Evolutionary conservation across 2,329 filamentous ascomycete genomes (phyloP), one percentile per base, ranked within the genome.

Genomic region (Chrysoporthe cubensis): DNA sequence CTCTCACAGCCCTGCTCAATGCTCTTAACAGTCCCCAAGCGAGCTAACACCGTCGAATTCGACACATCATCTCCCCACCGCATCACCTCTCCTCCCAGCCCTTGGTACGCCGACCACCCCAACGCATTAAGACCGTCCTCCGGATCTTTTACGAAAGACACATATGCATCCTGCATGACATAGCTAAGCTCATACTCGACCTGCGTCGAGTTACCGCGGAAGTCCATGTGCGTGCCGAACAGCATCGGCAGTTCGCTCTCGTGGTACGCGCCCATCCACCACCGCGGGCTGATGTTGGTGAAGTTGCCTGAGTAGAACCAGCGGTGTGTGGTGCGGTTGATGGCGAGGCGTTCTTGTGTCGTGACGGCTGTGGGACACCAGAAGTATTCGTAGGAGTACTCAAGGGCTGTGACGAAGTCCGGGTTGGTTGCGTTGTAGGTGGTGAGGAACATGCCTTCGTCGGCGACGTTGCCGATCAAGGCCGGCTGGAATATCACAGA

Each of bases 101-200:
- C 65, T 32, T 42, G 50, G 46, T 62, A 66, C 13, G 3, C 76
- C 74, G 57, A 60, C 59, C 65, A 66, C 42, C 59, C 65, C 18
- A 66, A 50, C 40, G 59, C 43, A 40, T 85, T 56, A 75, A 81
- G 18, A 74, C 84, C 70, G 75, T 85, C 16, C 81, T 87, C 70
- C 77, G 71, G 70, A 78, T 80, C 56, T 46, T 50, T 61, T 54
- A 58, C 67, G 61, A 73, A 67, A 7, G 69, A 65, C 9, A 70
- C 40, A 70, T 71, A 74, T 4, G 68, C 61, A n/a, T 73, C 69
- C 59, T 75, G 71, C 57, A 74, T 71, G 3, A 66, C 70, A n/a
- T 64, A 14, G 50, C 71, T 72, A 4, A 69, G 70, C 13, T 43
- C 62, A 4, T 58, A 37, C 67, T 74, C 70, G 1, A 72, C 60